Conservation (phyloP, 2,329 filamentous ascomycete species). For the Ceratocystis cubensis region DNA sequence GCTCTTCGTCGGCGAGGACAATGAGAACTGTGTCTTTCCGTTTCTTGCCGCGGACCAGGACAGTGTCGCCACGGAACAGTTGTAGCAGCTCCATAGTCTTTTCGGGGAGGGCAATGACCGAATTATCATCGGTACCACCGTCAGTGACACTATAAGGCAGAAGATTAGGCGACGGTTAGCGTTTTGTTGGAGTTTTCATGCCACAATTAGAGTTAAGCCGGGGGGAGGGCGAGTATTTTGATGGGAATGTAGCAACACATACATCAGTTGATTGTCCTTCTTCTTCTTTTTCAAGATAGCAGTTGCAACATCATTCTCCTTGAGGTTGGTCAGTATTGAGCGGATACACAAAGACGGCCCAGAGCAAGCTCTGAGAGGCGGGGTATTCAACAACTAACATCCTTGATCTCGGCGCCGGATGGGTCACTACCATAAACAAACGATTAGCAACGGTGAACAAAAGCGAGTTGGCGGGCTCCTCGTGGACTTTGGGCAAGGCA, state of each 20-base stretch:
- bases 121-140: conserved; percentile 98
- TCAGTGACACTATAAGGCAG: conserved; percentile 69
- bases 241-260: conserved; percentile 30
- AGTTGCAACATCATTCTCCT: conserved; percentile 85
- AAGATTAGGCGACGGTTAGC: too few species aligned
- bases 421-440: conserved; percentile 50
- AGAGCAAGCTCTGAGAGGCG: neutral
- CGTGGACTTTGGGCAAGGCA: too few species aligned
- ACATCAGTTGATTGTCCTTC: conserved; percentile 99
- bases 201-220: neutral
- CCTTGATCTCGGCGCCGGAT: conserved; percentile 76
- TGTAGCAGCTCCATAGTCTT: conserved; percentile 97
- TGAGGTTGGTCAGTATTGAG: conserved; percentile 28
- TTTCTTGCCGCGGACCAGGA: conserved; percentile 98
- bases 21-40: conserved; percentile 97
- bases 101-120: conserved; percentile 94
- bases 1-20: conserved; percentile 90
- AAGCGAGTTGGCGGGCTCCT: too few species aligned
- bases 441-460: conserved; percentile 26
- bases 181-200: too few species aligned
- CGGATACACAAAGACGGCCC: neutral
- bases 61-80: conserved; percentile 96
- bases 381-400: conserved; percentile 41
- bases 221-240: neutral
- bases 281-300: conserved; percentile 99